A percentile compares a stretch with the other conserved stretches of the same genome.
These are phyloP conservation scores for Candida berthetii DNA, from an alignment of 805 yeast genomes.

Conservation along the genomic window DNA sequence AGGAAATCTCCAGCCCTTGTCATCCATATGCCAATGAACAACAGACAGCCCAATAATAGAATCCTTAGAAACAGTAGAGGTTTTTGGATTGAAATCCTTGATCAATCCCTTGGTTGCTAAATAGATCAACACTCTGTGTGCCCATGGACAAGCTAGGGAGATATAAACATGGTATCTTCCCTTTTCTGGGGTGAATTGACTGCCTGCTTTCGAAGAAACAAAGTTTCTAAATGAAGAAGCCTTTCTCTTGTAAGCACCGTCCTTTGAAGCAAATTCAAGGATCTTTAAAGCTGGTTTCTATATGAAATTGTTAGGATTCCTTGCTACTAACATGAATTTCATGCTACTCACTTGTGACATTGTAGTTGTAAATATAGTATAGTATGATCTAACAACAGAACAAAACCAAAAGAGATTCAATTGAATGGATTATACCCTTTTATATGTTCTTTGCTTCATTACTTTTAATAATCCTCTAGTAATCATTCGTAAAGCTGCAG, in stretches of 20 bases:
- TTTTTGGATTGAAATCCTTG: slow-evolving; percentile 29
- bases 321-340: too few species aligned
- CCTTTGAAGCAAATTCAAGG: slow-evolving; percentile 40
- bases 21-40: slow-evolving; percentile 89
- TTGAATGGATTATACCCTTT: too few species aligned
- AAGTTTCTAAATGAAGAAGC: slow-evolving; percentile 56
- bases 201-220: slow-evolving; percentile 51
- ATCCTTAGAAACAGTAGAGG: slow-evolving; percentile 22
- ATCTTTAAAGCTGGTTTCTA: slow-evolving; percentile 27
- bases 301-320: neutral
- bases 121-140: slow-evolving; percentile 75
- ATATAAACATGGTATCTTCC: slow-evolving; percentile 85
- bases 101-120: slow-evolving; percentile 68
- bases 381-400: too few species aligned
- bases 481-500: too few species aligned
- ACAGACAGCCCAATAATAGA: slow-evolving; percentile 61
- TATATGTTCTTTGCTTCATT: too few species aligned
- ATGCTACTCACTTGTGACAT: too few species aligned
- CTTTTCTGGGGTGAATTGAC: slow-evolving; percentile 66
- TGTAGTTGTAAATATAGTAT: too few species aligned
- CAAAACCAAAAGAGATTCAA: too few species aligned
- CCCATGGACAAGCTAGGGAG: slow-evolving; percentile 92
- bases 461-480: too few species aligned
- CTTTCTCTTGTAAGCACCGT: slow-evolving; percentile 53
- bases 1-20: slow-evolving; percentile 84